phyloP scores from a whole-genome alignment of 495 filamentous ascomycete species.

The Penicillium waksmanii region DNA sequence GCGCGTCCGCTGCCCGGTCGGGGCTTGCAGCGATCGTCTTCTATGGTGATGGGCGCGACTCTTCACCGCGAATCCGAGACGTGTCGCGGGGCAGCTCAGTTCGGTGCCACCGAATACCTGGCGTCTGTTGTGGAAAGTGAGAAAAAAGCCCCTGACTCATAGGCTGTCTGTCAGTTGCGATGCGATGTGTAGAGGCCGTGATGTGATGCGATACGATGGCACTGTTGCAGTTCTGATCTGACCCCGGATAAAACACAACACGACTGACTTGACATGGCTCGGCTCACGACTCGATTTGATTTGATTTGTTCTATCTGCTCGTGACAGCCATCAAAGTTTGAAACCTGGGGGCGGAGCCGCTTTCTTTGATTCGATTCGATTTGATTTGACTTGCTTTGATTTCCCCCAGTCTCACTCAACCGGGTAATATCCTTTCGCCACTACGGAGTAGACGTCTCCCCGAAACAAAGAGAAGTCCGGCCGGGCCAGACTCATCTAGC shows the following conservation, averaged over 20 bases:
- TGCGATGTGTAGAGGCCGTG: not conserved
- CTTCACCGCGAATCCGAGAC: conserved; percentile 18
- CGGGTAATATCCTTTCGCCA: too few relatives aligned
- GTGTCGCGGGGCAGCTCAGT: conserved; percentile 11
- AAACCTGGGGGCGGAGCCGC: too few relatives aligned
- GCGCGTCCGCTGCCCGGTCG: conserved; percentile 16
- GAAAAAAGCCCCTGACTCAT: conserved; percentile 18
- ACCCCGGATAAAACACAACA: not conserved
- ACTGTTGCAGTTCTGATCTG: not conserved
- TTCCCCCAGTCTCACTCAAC: too few relatives aligned
- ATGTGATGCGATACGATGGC: not conserved
- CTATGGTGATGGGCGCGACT: conserved; percentile 1
- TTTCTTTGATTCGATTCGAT: too few relatives aligned
- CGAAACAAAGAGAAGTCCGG: not conserved
- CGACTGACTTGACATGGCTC: not conserved
- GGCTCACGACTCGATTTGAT: not conserved
- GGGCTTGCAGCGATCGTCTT: conserved; percentile 18
- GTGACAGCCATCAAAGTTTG: not conserved
- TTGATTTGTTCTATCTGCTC: not conserved
- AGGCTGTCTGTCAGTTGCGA: not conserved
- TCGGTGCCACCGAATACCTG: conserved; percentile 2
- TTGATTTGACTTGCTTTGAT: too few relatives aligned
- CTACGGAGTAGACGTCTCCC: not conserved
- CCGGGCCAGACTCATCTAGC: conserved; percentile 1
- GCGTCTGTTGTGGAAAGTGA: not conserved